phyloP scores from a whole-genome alignment of 192 early-diverging fungal genomes.

The Chytriomyces sp. region DNA sequence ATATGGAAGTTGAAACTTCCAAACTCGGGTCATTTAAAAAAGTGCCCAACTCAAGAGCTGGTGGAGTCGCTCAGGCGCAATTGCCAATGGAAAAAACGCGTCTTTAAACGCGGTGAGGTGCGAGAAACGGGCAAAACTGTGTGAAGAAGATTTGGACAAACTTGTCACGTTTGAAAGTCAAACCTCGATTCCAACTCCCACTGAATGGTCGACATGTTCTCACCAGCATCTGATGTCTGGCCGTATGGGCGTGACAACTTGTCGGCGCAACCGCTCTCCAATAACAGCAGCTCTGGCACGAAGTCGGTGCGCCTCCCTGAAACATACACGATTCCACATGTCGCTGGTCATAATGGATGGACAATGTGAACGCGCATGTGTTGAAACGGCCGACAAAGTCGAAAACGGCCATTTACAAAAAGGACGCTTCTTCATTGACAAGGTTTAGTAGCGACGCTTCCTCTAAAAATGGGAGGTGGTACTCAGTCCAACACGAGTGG shows the following conservation, averaged over 20 bases:
- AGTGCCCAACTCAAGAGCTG: slow-evolving; percentile 41
- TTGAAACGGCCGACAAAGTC: no score
- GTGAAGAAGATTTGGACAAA: slow-evolving; percentile 40
- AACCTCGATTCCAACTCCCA: not conserved
- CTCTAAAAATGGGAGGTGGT: no score
- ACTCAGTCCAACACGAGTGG: no score
- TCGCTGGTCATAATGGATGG: slow-evolving; percentile 85
- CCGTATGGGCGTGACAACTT: slow-evolving; percentile 45
- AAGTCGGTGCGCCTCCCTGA: no score
- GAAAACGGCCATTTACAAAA: no score
- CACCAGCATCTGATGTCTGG: slow-evolving; percentile 37
- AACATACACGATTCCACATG: slow-evolving; percentile 75
- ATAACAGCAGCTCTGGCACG: slow-evolving; percentile 54
- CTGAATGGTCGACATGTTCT: slow-evolving; percentile 3
- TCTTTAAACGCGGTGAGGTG: slow-evolving; percentile 53
- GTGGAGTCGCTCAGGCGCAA: slow-evolving; percentile 52
- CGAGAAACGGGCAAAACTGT: slow-evolving; percentile 69
- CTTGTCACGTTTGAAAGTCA: not conserved
- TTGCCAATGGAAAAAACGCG: no score
- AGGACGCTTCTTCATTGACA: no score
- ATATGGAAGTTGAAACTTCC: slow-evolving; percentile 52
- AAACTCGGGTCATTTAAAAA: slow-evolving; percentile 17
- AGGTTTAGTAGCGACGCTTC: no score
- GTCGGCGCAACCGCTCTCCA: slow-evolving; percentile 45
- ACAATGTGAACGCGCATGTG: slow-evolving; percentile 84